These are phyloP conservation scores for Paecilomyces sp. DNA, from an alignment of 2,329 filamentous ascomycete genomes.

Conservation along the genomic window DNA sequence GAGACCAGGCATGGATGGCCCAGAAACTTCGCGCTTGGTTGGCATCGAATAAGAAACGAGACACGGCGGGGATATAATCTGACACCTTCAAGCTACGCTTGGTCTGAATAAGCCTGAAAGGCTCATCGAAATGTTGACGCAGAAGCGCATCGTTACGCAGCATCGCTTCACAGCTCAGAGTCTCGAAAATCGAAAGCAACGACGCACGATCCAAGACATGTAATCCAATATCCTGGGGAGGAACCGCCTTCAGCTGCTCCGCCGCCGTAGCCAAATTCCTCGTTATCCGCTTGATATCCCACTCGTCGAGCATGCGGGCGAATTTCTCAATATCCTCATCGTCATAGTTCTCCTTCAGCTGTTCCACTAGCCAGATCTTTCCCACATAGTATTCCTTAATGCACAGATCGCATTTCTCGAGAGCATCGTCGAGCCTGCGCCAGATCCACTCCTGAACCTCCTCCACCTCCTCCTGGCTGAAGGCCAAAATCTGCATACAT, in stretches of 20 bases:
- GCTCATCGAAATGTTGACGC: constrained; percentile 63
- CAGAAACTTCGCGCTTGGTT: constrained; percentile 59
- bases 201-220: constrained; percentile 50
- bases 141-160: constrained; percentile 52
- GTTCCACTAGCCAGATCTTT: constrained; percentile 56
- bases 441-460: constrained; percentile 56
- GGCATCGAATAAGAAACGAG: constrained; percentile 72
- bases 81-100: constrained; percentile 72
- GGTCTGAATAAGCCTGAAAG: constrained; percentile 72
- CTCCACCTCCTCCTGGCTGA: constrained; percentile 54
- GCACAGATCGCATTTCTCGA: constrained; percentile 62
- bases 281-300: constrained; percentile 57
- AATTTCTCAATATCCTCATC: constrained; percentile 45
- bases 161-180: constrained; percentile 75
- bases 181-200: constrained; percentile 78
- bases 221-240: constrained; percentile 45
- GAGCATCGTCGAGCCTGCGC: constrained; percentile 48
- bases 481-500: constrained; percentile 62
- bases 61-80: constrained; percentile 72
- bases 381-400: constrained; percentile 67
- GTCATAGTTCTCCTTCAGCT: constrained; percentile 51
- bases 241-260: constrained; percentile 44
- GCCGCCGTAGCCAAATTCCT: constrained; percentile 53
- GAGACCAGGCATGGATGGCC: constrained; percentile 62
- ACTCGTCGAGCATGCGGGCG: constrained; percentile 49